Base-by-base conservation (phyloP, 352 stramenopile genomes). In the Pythium guiyangense region DNA sequence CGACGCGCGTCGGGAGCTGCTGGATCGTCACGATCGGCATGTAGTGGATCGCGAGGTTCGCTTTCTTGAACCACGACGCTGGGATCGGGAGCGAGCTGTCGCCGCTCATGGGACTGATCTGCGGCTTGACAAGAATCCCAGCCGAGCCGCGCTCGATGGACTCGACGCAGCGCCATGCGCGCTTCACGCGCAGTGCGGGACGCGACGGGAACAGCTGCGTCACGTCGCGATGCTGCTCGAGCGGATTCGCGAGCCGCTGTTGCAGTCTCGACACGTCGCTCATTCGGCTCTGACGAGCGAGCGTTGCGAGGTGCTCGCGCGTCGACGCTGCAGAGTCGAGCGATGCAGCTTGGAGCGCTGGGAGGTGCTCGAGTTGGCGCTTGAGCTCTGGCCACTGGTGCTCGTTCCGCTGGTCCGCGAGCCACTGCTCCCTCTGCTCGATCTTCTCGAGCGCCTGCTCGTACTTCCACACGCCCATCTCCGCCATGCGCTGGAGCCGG, bases 71-170 rank as follows among this genome's bases (percentile, higher is more conserved):
- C 84, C 84, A 94, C 46, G 84, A 83, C 6, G 76, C 73, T 0
- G 79, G 74, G 6, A 94, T 69, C 1, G 82, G 79, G 46, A 96
- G 71, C 9, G 86, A 96, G 48, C 77, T 91, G 63, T 96, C 86
- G 18, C 84, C 86, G 57, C 84, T 96, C 77, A 96, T 92, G 0
- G 86, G 86, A 53, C 86, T 94, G 69, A 96, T 96, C 63, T 96
- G 86, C n/a, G 84, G 83, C 56, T 96, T 96, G 9, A 96, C 83
- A 12, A 96, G 72, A 52, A 96, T 96, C 17, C 86, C 86, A 6
- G 85, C 79, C 8, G 75, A 81, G 12, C 83, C 83, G 18, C 69
- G 69, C 31, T 87, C 58, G 44, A 94, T 94, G 25, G 81, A 90
- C 57, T 96, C 84, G 43, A 94, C 75, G 57, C 86, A 96, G 3